Evolutionary conservation across 1,284 basidiomycete genomes (phyloP), one percentile per base, ranked within the genome.

Genomic region (Marasmius oreades): DNA sequence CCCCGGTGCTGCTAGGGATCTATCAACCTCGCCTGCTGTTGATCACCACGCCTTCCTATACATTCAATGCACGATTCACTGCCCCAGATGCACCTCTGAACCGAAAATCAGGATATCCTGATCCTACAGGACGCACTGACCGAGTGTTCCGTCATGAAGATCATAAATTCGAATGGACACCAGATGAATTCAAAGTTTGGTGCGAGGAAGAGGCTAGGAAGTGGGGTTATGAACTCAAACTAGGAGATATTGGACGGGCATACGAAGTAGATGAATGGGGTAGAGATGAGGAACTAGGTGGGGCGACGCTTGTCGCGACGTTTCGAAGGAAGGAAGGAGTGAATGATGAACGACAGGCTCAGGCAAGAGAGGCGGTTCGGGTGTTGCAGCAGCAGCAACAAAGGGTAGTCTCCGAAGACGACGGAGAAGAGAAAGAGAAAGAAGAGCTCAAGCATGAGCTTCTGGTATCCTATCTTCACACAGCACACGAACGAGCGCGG

Each of bases 91-190:
- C 81, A 4, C 74, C 76, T 3, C 61, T 62, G 7, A 65, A 42
- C n/a, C 39, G 39, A 42, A 42, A 20, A 42, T 42, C 68, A 10
- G 92, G 92, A 0, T 88, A 76, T 66, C 76, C 71, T 0, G 95
- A 97, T 69, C 88, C 89, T 5, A 90, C 87, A 0, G 70, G 74
- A 22, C 86, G 93, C 5, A 95, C 93, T 0, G 73, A 83, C 46
- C 81, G 92, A 2, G 68, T 85, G 23, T 90, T 90, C 70, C 76
- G 95, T 56, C 88, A 98, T 67, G 69, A 76, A 20, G 95, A 97
- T 66, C 95, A 98, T 73, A 92, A 95, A 68, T 92, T 96, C 64
- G 95, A 98, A 70, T 96, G 92, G 91, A 96, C 92, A 0, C 70
- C 74, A 0, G 80, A 82, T 2, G 95, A 97, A 68, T 97, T 95